These are phyloP conservation scores for Diaporthe eres DNA, from an alignment of 2,329 filamentous ascomycete genomes.

Conservation along the genomic window DNA sequence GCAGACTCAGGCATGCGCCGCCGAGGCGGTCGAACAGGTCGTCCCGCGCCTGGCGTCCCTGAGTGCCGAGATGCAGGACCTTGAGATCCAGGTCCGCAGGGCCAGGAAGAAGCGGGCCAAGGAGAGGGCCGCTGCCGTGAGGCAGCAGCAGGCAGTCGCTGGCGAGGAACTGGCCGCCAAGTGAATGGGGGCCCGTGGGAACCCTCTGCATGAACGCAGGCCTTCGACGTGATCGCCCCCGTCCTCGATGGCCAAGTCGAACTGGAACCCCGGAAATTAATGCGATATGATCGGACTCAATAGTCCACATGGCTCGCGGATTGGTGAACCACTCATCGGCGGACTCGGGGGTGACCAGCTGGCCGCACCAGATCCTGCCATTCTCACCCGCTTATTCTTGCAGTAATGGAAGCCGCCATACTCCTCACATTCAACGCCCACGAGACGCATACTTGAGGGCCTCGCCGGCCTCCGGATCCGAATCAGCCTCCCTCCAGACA, in stretches of 20 bases:
- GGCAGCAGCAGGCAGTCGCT: slow-evolving; percentile 42
- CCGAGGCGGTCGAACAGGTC: slow-evolving; percentile 68
- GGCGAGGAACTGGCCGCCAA: slow-evolving; percentile 26
- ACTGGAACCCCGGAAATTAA: neutral
- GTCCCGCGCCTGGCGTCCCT: slow-evolving; percentile 71
- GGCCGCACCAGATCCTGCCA: slow-evolving; percentile 15
- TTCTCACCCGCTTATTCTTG: slow-evolving; percentile 24
- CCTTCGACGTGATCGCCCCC: neutral
- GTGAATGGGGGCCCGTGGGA: slow-evolving; percentile 6
- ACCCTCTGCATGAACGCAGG: neutral
- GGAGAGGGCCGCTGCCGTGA: slow-evolving; percentile 54
- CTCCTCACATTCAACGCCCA: neutral
- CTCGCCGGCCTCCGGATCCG: slow-evolving; percentile 15
- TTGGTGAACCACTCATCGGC: neutral
- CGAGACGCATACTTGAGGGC: neutral
- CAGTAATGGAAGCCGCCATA: neutral
- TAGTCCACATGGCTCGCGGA: slow-evolving; percentile 2
- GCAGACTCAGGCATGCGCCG: slow-evolving; percentile 71
- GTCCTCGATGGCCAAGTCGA: neutral
- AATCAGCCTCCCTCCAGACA: neutral
- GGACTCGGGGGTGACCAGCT: slow-evolving; percentile 20
- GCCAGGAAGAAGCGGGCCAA: slow-evolving; percentile 69
- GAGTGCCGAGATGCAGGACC: slow-evolving; percentile 70
- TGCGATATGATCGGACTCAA: slow-evolving; percentile 31
- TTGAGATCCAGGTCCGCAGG: slow-evolving; percentile 79